These are phyloP conservation scores for Zygoascus hellenicus DNA, from an alignment of 1,139 yeast species.

Conservation along the genomic window DNA sequence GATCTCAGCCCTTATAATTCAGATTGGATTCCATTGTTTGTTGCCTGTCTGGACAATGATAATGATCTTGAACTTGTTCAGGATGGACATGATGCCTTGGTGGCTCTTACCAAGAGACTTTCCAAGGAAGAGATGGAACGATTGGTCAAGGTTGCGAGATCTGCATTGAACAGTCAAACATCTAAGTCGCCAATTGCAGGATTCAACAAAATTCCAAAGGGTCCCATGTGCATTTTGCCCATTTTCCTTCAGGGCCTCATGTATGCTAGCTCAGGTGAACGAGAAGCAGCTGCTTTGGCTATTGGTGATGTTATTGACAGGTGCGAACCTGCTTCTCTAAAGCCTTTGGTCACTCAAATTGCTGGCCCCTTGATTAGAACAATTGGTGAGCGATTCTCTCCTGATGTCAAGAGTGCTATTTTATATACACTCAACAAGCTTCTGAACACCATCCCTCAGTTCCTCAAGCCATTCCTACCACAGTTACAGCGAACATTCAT, in stretches of 20 bases:
- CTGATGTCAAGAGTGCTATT: constrained; percentile 90
- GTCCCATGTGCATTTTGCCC: constrained; percentile 84
- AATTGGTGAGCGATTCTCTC: constrained; percentile 88
- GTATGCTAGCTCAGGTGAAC: constrained; percentile 83
- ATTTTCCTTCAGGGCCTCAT: constrained; percentile 90
- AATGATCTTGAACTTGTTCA: constrained; percentile 56
- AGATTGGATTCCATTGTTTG: constrained; percentile 69
- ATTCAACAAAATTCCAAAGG: constrained; percentile 66
- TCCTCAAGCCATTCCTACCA: constrained; percentile 92
- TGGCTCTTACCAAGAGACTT: constrained; percentile 62
- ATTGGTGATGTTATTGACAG: constrained; percentile 83
- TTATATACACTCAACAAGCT: constrained; percentile 74
- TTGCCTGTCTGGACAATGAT: constrained; percentile 64
- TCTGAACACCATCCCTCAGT: constrained; percentile 79
- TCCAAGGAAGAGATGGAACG: constrained; percentile 70
- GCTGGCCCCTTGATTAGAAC: constrained; percentile 98
- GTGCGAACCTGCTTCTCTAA: constrained; percentile 75
- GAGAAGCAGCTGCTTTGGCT: constrained; percentile 82
- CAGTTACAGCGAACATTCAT: constrained; percentile 97
- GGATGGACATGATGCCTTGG: constrained; percentile 63
- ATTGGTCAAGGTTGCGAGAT: constrained; percentile 72
- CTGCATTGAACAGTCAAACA: constrained; percentile 65
- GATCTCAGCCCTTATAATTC: constrained; percentile 70
- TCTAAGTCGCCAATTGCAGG: constrained; percentile 61
- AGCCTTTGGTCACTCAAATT: constrained; percentile 84